Percentiles rank a stretch among this genome's conserved stretches.
Conservation (phyloP, 1,139 yeast genomes). For the Pichia sp. region DNA sequence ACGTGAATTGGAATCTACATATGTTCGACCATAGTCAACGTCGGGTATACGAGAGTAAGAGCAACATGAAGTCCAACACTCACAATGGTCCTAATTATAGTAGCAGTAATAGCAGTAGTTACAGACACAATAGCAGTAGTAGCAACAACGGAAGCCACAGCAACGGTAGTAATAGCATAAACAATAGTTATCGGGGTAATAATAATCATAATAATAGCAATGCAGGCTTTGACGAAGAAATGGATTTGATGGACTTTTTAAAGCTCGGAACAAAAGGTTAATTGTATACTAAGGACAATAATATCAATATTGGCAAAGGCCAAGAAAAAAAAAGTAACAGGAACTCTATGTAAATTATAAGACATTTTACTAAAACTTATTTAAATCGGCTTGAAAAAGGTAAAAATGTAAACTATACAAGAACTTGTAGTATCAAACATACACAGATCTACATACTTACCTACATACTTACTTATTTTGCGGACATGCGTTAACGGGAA, state of each 20-base stretch:
- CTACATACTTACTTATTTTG: too few relatives aligned
- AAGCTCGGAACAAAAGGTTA: slow-evolving; percentile 4
- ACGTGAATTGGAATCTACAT: slow-evolving; percentile 10
- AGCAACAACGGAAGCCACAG: neutral
- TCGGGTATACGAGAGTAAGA: neutral
- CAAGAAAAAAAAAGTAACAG: neutral
- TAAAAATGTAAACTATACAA: neutral
- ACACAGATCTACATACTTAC: neutral
- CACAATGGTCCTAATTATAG: neutral
- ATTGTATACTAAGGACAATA: neutral
- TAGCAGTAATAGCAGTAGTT: neutral
- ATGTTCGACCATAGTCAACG: slow-evolving; percentile 4
- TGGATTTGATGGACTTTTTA: slow-evolving; percentile 12
- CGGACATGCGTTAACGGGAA: neutral
- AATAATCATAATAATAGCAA: neutral
- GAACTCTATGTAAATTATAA: neutral
- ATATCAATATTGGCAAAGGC: too few relatives aligned
- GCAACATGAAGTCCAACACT: neutral
- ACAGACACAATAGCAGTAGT: neutral
- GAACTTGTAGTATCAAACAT: neutral
- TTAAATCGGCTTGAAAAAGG: neutral
- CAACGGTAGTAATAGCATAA: neutral
- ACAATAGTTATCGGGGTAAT: neutral
- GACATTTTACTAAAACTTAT: neutral
- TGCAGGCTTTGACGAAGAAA: slow-evolving; percentile 1